Evolutionary conservation across 2,329 filamentous ascomycete genomes (phyloP), one percentile per base, ranked within the genome.

Genomic region (Daldinia eschscholtzii): DNA sequence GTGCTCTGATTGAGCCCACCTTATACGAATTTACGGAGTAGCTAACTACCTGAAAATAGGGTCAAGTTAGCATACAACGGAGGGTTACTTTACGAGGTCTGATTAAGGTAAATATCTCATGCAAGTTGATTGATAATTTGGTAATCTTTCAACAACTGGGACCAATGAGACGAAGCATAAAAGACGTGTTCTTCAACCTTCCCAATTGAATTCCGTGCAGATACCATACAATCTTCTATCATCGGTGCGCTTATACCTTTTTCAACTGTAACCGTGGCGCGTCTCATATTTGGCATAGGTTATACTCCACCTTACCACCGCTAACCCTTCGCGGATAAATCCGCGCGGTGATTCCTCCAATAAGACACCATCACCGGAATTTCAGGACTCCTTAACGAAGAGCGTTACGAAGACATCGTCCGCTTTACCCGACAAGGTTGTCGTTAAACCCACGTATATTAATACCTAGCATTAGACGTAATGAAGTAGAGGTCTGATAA

Each of bases 301-400:
- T 55, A 35, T 55, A 55, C 55, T 53, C 60, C 41, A 55, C 59
- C 39, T 39, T 30, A 46, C 64, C 55, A 26, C 64, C 44, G 55
- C 57, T 28, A 41, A 60, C 56, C 55, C 26, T 44, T 33, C 20
- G 41, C 61, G 61, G 65, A 44, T 57, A 61, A 59, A 67, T 57
- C 46, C 41, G n/a, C 41, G 35, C 6, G n/a, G 6, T 12, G 41
- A 60, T 69, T 63, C 66, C 66, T 62, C 66, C 66, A 69, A 69
- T 69, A 15, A 66, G 48, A 57, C 9, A 15, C 26, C n/a, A 30
- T 50, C 5, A 53, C 56, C 9, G 9, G 35, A 10, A 39, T 28
- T 13, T n/a, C 30, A 41, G 55, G 28, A 58, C 57, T 60, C 39
- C 59, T 55, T 48, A 57, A 63, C 57, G 1, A 20, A 63, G 62